Evolutionary conservation across 2,329 filamentous ascomycete species (phyloP).

Genomic region (Scytalidium lignicola): DNA sequence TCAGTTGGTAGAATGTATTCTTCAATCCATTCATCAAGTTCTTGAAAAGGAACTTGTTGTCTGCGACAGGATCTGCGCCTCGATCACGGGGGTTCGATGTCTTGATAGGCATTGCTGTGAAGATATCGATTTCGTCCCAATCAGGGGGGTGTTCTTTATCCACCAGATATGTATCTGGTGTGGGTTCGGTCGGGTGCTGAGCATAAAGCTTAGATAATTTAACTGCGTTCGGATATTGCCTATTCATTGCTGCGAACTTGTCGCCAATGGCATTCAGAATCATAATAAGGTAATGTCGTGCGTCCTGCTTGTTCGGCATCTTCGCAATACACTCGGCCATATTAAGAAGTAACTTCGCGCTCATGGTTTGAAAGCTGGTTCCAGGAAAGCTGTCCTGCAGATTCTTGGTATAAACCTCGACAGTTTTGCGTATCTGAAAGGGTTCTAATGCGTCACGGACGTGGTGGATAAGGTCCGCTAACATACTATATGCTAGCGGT

Average conservation of each 20-base stretch:
- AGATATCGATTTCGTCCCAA: constrained; percentile 98
- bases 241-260: constrained; percentile 97
- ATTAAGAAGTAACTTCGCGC: constrained; percentile 90
- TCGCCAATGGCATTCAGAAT: constrained; percentile 97
- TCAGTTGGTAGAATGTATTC: constrained; percentile 92
- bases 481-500: constrained; percentile 94
- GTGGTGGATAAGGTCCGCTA: constrained; percentile 96
- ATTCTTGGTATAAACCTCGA: constrained; percentile 96
- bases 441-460: constrained; percentile 83
- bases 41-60: constrained; percentile 98
- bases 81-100: constrained; percentile 86
- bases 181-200: constrained; percentile 58
- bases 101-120: constrained; percentile 93
- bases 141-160: constrained; percentile 77
- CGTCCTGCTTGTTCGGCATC: constrained; percentile 87
- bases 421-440: constrained; percentile 89
- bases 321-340: constrained; percentile 98
- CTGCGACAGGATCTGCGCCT: constrained; percentile 81
- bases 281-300: constrained; percentile 92
- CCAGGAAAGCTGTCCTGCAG: constrained; percentile 93
- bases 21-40: constrained; percentile 94
- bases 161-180: constrained; percentile 75
- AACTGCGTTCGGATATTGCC: constrained; percentile 89
- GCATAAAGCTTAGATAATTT: constrained; percentile 79
- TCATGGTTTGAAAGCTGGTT: constrained; percentile 99